phyloP scores from a whole-genome alignment of 345 rosid genomes.

The Anacardium occidentale region DNA sequence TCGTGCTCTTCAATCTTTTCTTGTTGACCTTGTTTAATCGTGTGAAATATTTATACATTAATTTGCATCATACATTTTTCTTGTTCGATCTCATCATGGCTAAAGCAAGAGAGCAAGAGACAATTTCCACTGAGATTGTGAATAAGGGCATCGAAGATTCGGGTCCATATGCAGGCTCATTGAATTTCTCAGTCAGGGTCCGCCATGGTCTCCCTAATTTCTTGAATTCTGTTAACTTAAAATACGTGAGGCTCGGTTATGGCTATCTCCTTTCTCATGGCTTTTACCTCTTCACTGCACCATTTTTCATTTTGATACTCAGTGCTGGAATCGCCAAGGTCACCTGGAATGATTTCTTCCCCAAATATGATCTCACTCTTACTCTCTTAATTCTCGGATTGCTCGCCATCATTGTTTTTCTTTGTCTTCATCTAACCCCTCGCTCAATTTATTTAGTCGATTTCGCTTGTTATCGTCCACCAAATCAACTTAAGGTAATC shows the following conservation, averaged over 20 bases:
- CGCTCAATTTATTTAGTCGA: slow-evolving; percentile 50
- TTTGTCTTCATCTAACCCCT: slow-evolving; percentile 44
- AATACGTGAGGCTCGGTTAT: slow-evolving; percentile 61
- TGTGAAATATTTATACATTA: not conserved
- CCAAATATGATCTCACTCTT: slow-evolving; percentile 12
- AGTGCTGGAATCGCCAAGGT: slow-evolving; percentile 32
- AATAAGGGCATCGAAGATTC: slow-evolving; percentile 41
- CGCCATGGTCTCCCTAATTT: slow-evolving; percentile 49
- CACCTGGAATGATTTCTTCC: slow-evolving; percentile 29
- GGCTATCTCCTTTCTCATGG: slow-evolving; percentile 50
- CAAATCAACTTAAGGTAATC: slow-evolving; percentile 61
- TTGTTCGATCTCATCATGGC: slow-evolving; percentile 19
- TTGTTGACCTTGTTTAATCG: too few species aligned
- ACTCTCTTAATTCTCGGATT: slow-evolving; percentile 22
- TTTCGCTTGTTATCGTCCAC: slow-evolving; percentile 68
- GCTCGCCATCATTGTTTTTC: slow-evolving; percentile 28
- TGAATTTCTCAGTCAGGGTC: slow-evolving; percentile 43
- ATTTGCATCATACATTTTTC: not conserved
- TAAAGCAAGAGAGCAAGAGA: slow-evolving; percentile 24
- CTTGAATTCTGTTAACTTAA: slow-evolving; percentile 51
- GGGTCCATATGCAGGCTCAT: slow-evolving; percentile 43
- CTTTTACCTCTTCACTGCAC: slow-evolving; percentile 35
- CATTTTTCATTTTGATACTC: slow-evolving; percentile 35
- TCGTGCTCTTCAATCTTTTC: not conserved
- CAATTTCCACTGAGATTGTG: slow-evolving; percentile 46